A percentile compares a stretch with the other conserved stretches of the same genome.
phyloP scores from a whole-genome alignment of 805 yeast genomes.

The Schwanniomyces sp. region DNA sequence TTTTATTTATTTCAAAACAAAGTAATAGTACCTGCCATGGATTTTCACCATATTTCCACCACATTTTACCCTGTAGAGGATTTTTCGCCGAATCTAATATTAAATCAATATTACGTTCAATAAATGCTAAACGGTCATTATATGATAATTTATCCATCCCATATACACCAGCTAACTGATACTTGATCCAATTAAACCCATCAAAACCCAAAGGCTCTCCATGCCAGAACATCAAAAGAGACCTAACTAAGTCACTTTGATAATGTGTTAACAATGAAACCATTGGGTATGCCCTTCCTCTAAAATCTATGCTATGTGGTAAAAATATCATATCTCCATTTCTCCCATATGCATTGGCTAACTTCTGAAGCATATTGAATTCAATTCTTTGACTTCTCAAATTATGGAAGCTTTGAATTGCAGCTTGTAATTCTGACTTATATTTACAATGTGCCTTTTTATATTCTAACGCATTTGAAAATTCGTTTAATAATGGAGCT shows the following conservation, averaged over 20 bases:
- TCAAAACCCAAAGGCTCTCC: constrained; percentile 31
- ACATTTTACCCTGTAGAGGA: constrained; percentile 24
- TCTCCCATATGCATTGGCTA: constrained; percentile 25
- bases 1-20: constrained; percentile 28
- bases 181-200: constrained; percentile 39
- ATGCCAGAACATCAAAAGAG: constrained; percentile 38
- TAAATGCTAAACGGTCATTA: constrained; percentile 25
- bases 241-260: constrained; percentile 33
- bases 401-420: constrained; percentile 10
- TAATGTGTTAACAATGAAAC: constrained; percentile 35
- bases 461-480: not conserved
- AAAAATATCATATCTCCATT: constrained; percentile 37
- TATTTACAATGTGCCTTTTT: not conserved
- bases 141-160: constrained; percentile 27
- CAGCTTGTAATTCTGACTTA: not conserved
- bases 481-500: not conserved
- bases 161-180: constrained; percentile 36
- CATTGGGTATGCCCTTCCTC: constrained; percentile 43
- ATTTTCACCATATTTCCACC: constrained; percentile 39
- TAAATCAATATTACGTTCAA: constrained; percentile 16
- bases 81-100: constrained; percentile 26
- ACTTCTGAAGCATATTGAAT: constrained; percentile 14
- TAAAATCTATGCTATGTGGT: constrained; percentile 40
- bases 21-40: constrained; percentile 42
- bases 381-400: constrained; percentile 15